phyloP scores from a whole-genome alignment of 179 eudicot genomes.

The Camellia oleifera region DNA sequence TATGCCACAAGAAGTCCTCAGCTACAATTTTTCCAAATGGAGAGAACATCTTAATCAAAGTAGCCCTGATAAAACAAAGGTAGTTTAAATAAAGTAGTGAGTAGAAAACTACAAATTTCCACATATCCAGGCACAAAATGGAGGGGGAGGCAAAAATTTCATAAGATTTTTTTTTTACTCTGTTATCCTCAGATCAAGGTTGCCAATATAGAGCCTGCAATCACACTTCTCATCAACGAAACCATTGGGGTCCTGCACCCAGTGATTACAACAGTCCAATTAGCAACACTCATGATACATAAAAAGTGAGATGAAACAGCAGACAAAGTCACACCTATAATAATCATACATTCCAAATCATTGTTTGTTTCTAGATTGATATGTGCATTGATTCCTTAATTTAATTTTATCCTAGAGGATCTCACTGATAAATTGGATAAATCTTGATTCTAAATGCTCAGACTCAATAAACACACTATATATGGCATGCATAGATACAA shows the following conservation, averaged over 20 bases:
- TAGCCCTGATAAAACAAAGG: constrained; percentile 47
- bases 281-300: background rate
- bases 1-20: constrained; percentile 84
- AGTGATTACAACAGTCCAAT: background rate
- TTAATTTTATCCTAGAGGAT: background rate
- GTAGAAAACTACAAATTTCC: background rate
- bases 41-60: constrained; percentile 78
- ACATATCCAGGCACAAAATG: too few relatives aligned
- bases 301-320: background rate
- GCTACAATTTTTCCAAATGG: constrained; percentile 81
- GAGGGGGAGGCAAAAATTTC: background rate
- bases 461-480: background rate
- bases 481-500: background rate
- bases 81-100: constrained; percentile 4
- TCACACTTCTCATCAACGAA: constrained; percentile 51
- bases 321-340: background rate
- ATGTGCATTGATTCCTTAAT: background rate
- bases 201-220: constrained; percentile 72
- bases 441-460: background rate
- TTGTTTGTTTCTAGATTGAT: background rate
- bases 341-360: background rate
- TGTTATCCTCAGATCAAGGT: constrained; percentile 79
- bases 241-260: constrained; percentile 43
- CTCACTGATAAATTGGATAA: background rate
- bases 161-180: constrained; percentile 41